A percentile compares a stretch with the other conserved stretches of the same genome.
Evolutionary conservation across 2,329 filamentous ascomycete species (phyloP).

Genomic region (Fusarium sp.): DNA sequence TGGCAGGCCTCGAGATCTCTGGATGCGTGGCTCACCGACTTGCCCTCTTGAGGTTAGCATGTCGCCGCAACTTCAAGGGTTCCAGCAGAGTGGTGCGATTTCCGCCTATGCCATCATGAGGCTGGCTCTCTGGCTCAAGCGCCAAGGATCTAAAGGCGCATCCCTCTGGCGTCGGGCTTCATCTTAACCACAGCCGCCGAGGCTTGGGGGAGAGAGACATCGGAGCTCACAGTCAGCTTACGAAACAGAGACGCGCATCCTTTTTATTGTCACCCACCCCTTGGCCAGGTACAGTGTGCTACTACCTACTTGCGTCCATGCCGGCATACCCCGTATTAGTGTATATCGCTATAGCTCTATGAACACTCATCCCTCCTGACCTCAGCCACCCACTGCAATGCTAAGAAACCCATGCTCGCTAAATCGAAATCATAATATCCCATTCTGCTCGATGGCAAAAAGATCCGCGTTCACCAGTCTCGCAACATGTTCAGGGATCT

Average conservation of each 20-base stretch:
- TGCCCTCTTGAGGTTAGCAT: constrained; percentile 41
- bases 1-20: constrained; percentile 43
- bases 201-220: not conserved
- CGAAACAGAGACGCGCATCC: constrained; percentile 1
- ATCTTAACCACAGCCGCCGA: not conserved
- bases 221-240: constrained; percentile 1
- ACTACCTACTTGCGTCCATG: not conserved
- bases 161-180: constrained; percentile 10
- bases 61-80: constrained; percentile 28
- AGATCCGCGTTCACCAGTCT: constrained; percentile 3
- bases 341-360: constrained; percentile 9
- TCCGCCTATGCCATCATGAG: constrained; percentile 42
- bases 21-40: constrained; percentile 36
- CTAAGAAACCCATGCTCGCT: constrained; percentile 16
- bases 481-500: constrained; percentile 28
- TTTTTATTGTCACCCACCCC: not conserved
- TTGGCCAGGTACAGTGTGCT: constrained; percentile 1
- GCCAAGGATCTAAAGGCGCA: constrained; percentile 20
- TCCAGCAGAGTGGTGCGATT: constrained; percentile 40
- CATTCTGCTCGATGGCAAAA: constrained; percentile 7
- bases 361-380: constrained; percentile 1
- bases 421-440: constrained; percentile 13
- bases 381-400: constrained; percentile 8
- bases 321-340: constrained; percentile 14
- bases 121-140: constrained; percentile 29